Evolutionary conservation across 2,329 filamentous ascomycete species (phyloP).

Genomic region (Venturia asperata): DNA sequence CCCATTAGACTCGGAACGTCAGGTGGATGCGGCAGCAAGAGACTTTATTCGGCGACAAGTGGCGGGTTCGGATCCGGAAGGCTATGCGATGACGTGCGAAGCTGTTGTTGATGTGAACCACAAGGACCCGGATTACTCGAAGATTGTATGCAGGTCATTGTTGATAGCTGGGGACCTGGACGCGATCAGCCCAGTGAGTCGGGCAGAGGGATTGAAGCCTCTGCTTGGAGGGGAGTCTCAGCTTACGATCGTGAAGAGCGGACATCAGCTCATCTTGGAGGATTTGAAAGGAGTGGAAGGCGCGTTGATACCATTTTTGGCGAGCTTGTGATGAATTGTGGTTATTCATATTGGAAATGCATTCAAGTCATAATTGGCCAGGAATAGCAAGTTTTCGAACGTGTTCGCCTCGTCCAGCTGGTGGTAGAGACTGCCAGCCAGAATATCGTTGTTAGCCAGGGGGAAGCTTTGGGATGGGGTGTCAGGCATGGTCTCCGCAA

Average conservation of each 20-base stretch:
- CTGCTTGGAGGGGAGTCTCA: slow-evolving; percentile 3
- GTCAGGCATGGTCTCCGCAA: background rate
- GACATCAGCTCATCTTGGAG: slow-evolving; percentile 10
- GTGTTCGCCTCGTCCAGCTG: background rate
- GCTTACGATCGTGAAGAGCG: slow-evolving; percentile 7
- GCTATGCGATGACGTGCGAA: slow-evolving; percentile 13
- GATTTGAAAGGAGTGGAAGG: background rate
- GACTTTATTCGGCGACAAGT: slow-evolving; percentile 4
- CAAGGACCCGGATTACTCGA: slow-evolving; percentile 14
- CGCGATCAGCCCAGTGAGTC: slow-evolving; percentile 6
- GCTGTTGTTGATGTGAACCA: background rate
- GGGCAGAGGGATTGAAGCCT: slow-evolving; percentile 3
- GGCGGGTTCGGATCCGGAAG: slow-evolving; percentile 13
- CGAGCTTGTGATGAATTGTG: background rate
- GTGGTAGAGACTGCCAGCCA: background rate
- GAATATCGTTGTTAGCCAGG: background rate
- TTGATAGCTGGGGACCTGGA: slow-evolving; percentile 13
- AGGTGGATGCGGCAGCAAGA: background rate
- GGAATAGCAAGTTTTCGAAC: slow-evolving; percentile 10
- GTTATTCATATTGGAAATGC: background rate
- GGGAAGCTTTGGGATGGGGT: background rate
- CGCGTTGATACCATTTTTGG: background rate
- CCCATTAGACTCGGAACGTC: background rate
- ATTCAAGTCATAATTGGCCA: slow-evolving; percentile 5
- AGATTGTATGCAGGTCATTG: background rate